Evolutionary conservation across 225 moss, liverwort and hornwort species (phyloP).

Genomic region (Physcomitrium patens): DNA sequence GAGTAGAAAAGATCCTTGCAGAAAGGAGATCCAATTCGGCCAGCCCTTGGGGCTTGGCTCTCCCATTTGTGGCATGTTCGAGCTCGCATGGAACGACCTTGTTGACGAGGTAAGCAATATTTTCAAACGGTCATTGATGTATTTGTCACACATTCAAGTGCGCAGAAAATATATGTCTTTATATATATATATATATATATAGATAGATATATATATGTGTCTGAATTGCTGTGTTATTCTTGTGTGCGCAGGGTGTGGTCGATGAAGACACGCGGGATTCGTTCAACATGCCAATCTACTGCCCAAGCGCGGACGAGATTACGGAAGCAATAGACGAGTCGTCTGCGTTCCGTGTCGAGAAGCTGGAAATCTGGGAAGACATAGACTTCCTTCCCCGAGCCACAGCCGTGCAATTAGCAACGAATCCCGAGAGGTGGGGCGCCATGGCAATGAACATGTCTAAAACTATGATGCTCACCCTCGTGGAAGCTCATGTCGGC

Average conservation of each 20-base stretch:
- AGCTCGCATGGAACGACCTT: conserved; percentile 48
- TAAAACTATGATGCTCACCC: conserved; percentile 36
- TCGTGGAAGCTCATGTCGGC: conserved; percentile 42
- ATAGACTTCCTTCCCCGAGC: conserved; percentile 39
- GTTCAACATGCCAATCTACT: conserved; percentile 43
- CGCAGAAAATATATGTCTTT: too few relatives aligned
- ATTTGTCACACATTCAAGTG: too few relatives aligned
- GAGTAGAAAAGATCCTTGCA: conserved; percentile 32
- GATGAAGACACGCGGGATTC: conserved; percentile 41
- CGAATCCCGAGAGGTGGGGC: conserved; percentile 35
- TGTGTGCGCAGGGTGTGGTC: conserved; percentile 29
- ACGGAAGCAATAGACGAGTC: conserved; percentile 34
- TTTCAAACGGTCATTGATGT: neutral
- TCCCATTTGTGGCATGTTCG: conserved; percentile 38
- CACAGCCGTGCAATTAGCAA: conserved; percentile 23
- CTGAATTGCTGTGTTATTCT: too few relatives aligned
- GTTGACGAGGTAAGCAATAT: conserved; percentile 32
- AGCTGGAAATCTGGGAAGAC: conserved; percentile 41
- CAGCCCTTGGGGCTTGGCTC: conserved; percentile 25
- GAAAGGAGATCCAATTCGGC: conserved; percentile 43
- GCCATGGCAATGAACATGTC: conserved; percentile 43
- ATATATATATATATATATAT: too few relatives aligned
- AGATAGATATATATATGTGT: too few relatives aligned
- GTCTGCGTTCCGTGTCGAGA: conserved; percentile 32
- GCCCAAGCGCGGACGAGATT: conserved; percentile 41